Conservation (phyloP, 176 grass and related monocot genomes). For the Hsuehochloa calcarea region DNA sequence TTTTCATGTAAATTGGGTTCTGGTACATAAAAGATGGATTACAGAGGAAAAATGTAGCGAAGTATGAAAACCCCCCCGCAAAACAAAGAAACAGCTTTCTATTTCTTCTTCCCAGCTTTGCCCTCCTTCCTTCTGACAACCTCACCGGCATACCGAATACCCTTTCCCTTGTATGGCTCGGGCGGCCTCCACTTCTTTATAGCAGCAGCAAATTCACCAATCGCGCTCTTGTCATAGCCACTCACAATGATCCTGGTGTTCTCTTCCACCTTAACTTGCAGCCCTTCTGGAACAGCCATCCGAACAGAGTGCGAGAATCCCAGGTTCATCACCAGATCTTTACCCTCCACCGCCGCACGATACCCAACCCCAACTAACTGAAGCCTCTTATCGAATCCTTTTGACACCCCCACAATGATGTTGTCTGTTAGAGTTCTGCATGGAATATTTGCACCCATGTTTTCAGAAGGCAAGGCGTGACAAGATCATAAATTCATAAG, state of each 20-base stretch:
- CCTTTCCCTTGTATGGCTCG: conserved; percentile 97
- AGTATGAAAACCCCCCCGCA: background rate
- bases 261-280: conserved; percentile 84
- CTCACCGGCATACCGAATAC: conserved; percentile 73
- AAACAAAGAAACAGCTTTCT: conserved; percentile 26
- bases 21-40: conserved; percentile 12
- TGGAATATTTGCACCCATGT: conserved; percentile 16
- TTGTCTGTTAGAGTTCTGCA: conserved; percentile 86
- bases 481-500: background rate
- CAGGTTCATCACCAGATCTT: conserved; percentile 82
- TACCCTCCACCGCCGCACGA: conserved; percentile 75
- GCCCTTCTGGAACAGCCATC: conserved; percentile 77
- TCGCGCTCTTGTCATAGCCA: conserved; percentile 73
- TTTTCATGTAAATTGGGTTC: background rate
- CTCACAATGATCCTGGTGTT: conserved; percentile 84
- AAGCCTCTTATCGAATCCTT: conserved; percentile 92
- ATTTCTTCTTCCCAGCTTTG: conserved; percentile 98
- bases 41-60: conserved; percentile 8
- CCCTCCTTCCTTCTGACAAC: conserved; percentile 91
- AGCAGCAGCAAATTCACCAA: conserved; percentile 82
- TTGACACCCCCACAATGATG: conserved; percentile 87
- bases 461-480: background rate
- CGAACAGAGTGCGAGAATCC: conserved; percentile 91
- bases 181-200: conserved; percentile 96
- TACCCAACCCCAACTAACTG: conserved; percentile 88